Evolutionary conservation across 129 eudicot species (phyloP), one percentile per base, ranked within the genome.

Genomic region (Arctium lappa): DNA sequence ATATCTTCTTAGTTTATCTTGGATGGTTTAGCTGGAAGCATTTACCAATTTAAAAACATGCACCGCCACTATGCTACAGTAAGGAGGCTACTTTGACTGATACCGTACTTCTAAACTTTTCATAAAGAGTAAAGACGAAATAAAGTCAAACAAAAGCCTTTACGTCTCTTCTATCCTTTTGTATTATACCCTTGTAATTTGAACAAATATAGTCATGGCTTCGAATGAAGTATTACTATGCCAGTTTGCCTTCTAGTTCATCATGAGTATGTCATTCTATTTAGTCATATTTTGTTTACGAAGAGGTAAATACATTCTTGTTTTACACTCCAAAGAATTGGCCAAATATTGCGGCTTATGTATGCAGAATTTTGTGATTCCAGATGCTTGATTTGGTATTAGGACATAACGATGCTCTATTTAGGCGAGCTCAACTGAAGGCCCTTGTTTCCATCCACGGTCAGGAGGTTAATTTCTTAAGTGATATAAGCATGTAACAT

Each of bases 361-460:
- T 39, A 50, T 40, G 22, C 83, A 48, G 46, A 62, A 22, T 72
- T 81, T 66, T 84, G 77, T 78, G 75, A 75, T 82, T 81, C 27
- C 94, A 95, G 99, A 84, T 92, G 80, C 89, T 95, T 70, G 99
- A 95, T 76, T 92, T 76, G 84, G 97, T 88, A 69, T 76, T 92
- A 74, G 97, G 99, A 83, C 99, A 95, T 80, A 88, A 87, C 73
- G 99, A 95, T 76, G 97, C 92, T 62, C 85, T 95, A 42, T 95
- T 95, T 84, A 89, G 99, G 80, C 89, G 99, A 80, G 94, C 99
- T 78, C 99, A 95, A 87, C 38, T 95, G 83, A 95, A 95, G 87
- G 99, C 97, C 73, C 97, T 95, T 81, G 99, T 95, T 83, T 91
- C 97, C 78, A 95, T 95, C 86, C 99, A 95, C 79, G 80, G 97